phyloP scores from a whole-genome alignment of 2,329 filamentous ascomycete genomes.

The Ampelomyces quisqualis region DNA sequence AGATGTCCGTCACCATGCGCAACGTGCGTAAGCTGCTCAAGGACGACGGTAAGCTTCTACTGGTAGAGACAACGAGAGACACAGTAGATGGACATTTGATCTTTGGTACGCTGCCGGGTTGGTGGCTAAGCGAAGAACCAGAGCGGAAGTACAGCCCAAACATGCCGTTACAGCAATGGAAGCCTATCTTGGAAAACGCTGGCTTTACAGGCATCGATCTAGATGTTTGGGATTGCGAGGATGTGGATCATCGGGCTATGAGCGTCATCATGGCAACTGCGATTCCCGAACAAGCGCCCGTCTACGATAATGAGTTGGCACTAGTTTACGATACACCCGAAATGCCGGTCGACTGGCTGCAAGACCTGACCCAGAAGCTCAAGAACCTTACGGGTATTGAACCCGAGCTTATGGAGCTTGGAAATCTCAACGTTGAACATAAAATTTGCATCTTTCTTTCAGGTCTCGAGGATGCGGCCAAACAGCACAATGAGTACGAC shows the following conservation, averaged over 20 bases:
- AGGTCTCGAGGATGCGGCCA: neutral
- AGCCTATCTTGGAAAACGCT: neutral
- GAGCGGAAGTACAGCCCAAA: neutral
- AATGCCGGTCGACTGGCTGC: too few species aligned
- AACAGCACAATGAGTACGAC: too few species aligned
- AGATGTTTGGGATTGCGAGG: neutral
- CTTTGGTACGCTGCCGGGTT: neutral
- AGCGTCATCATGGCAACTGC: neutral
- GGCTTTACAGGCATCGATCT: slow-evolving; percentile 1
- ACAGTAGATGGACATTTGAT: neutral
- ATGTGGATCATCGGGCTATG: neutral
- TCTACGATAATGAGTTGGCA: too few species aligned
- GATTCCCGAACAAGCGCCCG: too few species aligned
- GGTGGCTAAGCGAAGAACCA: neutral
- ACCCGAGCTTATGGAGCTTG: neutral
- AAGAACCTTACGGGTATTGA: neutral
- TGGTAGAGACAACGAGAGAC: neutral
- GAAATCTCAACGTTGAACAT: neutral
- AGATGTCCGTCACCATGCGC: neutral
- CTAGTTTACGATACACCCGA: too few species aligned
- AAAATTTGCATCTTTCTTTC: neutral
- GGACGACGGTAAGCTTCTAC: neutral
- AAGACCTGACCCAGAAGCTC: neutral
- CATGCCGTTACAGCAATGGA: neutral
- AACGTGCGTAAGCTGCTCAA: neutral